Percentiles rank a stretch among this genome's conserved stretches.
These are phyloP conservation scores for Venturia nashicola DNA, from an alignment of 2,329 filamentous ascomycete genomes.

Conservation along the genomic window DNA sequence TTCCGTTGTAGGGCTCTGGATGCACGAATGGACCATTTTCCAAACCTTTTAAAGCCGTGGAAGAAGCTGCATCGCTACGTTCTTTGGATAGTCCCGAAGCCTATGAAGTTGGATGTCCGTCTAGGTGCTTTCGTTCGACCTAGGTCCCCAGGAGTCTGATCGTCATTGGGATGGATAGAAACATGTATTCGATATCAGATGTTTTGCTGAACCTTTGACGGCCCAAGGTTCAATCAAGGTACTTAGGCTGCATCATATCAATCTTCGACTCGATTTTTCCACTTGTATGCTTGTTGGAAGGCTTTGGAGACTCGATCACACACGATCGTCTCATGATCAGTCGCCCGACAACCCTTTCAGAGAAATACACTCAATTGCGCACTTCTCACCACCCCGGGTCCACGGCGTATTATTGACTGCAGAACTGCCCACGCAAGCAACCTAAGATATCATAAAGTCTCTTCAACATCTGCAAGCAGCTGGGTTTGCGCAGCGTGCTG, in stretches of 20 bases:
- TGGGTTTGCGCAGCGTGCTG: neutral
- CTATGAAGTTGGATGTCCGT: neutral
- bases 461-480: neutral
- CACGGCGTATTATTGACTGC: neutral
- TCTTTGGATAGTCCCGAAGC: neutral
- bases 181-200: neutral
- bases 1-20: neutral
- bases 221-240: neutral
- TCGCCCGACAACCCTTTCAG: neutral
- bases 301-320: neutral
- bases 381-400: neutral
- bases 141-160: neutral
- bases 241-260: neutral
- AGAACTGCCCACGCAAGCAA: neutral
- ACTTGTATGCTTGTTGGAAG: neutral
- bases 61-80: neutral
- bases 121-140: neutral
- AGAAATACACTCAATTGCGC: neutral
- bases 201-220: neutral
- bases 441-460: neutral
- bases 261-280: neutral
- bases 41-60: neutral
- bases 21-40: neutral
- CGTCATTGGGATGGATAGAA: neutral
- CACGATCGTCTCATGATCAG: neutral